Evolutionary conservation across 805 yeast species (phyloP).

Genomic region (Kodamaea neixiangensis): DNA sequence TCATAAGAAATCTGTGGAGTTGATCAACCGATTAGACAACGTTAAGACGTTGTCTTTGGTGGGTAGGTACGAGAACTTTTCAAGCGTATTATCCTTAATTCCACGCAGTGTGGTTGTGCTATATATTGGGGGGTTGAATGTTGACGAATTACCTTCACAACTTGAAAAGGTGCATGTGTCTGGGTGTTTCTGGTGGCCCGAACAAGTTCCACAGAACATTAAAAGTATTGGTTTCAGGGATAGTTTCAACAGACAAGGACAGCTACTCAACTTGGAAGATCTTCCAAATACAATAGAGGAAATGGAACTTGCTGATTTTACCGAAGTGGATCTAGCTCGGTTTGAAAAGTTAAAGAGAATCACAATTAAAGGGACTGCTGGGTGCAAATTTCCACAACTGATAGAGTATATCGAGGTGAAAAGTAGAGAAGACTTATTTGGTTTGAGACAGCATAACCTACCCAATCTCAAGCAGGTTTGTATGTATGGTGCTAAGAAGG

Average conservation of each 20-base stretch:
- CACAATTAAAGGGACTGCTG: not conserved
- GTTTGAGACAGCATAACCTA: not conserved
- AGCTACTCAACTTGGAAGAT: not conserved
- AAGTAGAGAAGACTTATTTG: not conserved
- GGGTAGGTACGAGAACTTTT: not conserved
- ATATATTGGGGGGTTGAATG: not conserved
- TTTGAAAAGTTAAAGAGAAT: not conserved
- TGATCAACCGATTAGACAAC: not conserved
- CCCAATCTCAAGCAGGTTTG: not conserved
- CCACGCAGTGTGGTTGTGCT: not conserved
- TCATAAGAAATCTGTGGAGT: not conserved
- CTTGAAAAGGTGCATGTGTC: not conserved
- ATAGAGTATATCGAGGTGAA: not conserved
- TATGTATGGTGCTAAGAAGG: not conserved
- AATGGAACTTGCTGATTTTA: not conserved
- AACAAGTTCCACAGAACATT: not conserved
- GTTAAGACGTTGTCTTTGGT: not conserved
- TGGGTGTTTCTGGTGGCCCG: not conserved
- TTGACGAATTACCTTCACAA: not conserved
- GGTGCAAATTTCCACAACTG: not conserved
- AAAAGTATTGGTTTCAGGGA: not conserved
- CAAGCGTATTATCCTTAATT: not conserved
- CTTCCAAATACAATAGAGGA: not conserved
- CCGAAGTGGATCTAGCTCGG: not conserved
- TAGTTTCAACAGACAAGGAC: not conserved